phyloP scores from a whole-genome alignment of 345 rosid genomes.

The Litchi chinensis region DNA sequence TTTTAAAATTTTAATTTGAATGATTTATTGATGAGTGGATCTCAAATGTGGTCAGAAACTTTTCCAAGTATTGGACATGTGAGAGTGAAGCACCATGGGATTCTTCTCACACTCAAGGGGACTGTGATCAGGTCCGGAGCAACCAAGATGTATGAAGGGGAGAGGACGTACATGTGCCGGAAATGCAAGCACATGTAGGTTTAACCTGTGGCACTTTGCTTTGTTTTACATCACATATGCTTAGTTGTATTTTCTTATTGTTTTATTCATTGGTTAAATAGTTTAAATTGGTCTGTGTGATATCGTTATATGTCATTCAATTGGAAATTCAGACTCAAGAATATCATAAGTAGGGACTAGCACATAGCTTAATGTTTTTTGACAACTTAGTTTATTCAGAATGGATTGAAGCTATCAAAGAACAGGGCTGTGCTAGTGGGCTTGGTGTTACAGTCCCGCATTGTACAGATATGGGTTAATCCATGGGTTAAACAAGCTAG shows the following conservation, averaged over 20 bases:
- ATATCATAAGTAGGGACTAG: constrained; percentile 9
- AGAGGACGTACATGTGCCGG: constrained; percentile 74
- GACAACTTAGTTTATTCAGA: neutral
- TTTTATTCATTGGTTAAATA: neutral
- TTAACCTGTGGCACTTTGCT: constrained; percentile 4
- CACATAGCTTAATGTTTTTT: neutral
- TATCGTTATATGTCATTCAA: neutral
- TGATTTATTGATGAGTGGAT: neutral
- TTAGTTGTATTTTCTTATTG: neutral
- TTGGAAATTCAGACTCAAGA: constrained; percentile 2
- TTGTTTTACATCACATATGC: neutral
- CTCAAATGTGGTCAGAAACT: constrained; percentile 51
- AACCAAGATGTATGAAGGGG: constrained; percentile 92
- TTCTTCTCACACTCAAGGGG: constrained; percentile 83
- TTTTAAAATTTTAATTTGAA: neutral
- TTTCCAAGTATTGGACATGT: constrained; percentile 83
- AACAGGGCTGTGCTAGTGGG: too few species aligned
- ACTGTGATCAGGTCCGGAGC: constrained; percentile 89
- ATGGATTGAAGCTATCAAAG: neutral
- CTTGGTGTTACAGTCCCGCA: too few species aligned
- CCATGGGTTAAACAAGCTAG: too few species aligned
- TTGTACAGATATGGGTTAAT: too few species aligned
- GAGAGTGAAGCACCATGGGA: constrained; percentile 83
- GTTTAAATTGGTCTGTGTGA: neutral
- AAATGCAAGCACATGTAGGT: constrained; percentile 80